Conservation (phyloP, 164 flowering plant genomes). For the Sedum album region DNA sequence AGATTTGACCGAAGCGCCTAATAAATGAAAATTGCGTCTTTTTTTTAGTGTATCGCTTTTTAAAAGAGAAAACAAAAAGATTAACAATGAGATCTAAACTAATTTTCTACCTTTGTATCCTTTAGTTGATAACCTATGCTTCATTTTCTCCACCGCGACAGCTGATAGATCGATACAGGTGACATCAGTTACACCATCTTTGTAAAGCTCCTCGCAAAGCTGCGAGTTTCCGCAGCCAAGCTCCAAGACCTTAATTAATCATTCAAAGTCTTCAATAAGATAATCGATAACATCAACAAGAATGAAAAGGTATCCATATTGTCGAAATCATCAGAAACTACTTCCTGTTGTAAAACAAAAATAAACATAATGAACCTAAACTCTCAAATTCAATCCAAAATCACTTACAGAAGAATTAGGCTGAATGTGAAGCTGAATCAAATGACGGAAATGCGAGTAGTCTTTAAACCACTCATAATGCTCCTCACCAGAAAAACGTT, state of each 20-base stretch:
- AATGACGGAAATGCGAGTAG: constrained; percentile 79
- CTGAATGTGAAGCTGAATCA: constrained; percentile 38
- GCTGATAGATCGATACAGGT: constrained; percentile 86
- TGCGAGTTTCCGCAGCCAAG: constrained; percentile 92
- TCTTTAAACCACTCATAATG: constrained; percentile 96
- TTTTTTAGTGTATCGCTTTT: too few relatives aligned
- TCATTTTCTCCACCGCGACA: constrained; percentile 82
- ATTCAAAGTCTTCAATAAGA: not conserved
- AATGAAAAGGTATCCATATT: not conserved
- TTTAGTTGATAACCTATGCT: constrained; percentile 33
- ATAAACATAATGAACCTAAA: not conserved
- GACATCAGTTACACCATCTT: constrained; percentile 62
- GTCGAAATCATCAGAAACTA: not conserved
- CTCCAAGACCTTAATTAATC: constrained; percentile 62
- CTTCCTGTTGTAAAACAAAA: not conserved
- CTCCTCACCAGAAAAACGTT: constrained; percentile 65
- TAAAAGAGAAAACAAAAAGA: too few relatives aligned
- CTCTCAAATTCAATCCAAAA: not conserved
- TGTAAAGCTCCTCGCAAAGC: constrained; percentile 59
- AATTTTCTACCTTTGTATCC: constrained; percentile 51
- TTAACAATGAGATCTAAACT: not conserved
- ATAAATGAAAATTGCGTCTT: too few relatives aligned
- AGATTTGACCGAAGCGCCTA: too few relatives aligned
- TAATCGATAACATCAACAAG: not conserved
- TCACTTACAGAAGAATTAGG: constrained; percentile 35